Conservation (phyloP, 805 yeast genomes). For the Metschnikowia amazonensis region DNA sequence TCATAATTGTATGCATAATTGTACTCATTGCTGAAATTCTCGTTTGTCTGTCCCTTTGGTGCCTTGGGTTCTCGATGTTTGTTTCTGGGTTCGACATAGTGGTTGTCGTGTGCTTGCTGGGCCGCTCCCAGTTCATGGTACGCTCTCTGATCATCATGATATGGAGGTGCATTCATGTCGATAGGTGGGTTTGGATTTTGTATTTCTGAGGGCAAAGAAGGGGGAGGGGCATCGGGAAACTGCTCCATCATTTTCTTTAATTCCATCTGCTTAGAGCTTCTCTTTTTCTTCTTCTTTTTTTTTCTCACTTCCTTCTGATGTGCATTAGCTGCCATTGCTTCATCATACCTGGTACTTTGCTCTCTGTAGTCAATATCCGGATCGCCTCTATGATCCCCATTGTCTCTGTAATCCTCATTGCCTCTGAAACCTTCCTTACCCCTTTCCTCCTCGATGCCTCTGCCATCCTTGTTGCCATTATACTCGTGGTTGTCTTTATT, state of each 20-base stretch:
- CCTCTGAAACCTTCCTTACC: no score
- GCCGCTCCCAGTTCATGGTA: not conserved
- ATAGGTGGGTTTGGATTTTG: not conserved
- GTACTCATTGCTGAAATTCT: not conserved
- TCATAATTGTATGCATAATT: not conserved
- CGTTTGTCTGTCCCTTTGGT: not conserved
- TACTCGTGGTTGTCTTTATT: not conserved
- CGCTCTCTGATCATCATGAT: not conserved
- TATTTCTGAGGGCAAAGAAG: constrained; percentile 11
- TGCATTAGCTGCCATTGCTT: not conserved
- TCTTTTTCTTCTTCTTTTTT: constrained; percentile 16
- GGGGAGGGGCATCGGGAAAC: constrained; percentile 19
- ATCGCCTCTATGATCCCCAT: not conserved
- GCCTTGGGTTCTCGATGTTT: not conserved
- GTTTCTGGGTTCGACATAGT: not conserved
- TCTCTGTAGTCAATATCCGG: not conserved
- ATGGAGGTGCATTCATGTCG: not conserved
- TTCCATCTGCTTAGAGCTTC: constrained; percentile 8
- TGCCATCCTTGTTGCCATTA: not conserved
- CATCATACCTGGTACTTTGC: not conserved
- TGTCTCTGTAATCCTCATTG: not conserved
- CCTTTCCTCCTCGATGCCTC: not conserved
- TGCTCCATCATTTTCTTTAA: constrained; percentile 9
- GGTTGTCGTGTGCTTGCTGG: not conserved
- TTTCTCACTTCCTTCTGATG: constrained; percentile 1